Evolutionary conservation across 1,139 yeast genomes (phyloP).

Genomic region (Sugiyamaella japonica): DNA sequence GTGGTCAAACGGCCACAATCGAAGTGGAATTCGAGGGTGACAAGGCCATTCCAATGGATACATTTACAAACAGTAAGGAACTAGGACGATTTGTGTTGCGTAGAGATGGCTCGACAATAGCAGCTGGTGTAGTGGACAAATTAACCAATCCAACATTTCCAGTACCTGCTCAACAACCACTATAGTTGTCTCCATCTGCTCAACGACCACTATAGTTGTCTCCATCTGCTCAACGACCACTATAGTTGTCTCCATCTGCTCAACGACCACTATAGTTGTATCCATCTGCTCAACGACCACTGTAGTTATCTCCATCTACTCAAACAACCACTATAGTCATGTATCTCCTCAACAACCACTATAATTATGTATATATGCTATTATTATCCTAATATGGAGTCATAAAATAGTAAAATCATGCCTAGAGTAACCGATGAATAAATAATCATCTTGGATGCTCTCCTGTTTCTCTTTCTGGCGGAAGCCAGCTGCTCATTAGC

Average conservation of each 20-base stretch:
- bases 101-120: conserved; percentile 82
- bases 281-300: neutral
- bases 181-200: neutral
- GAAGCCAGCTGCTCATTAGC: conserved; percentile 74
- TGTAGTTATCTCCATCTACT: neutral
- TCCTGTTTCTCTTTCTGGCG: conserved; percentile 70
- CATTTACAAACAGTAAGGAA: conserved; percentile 57
- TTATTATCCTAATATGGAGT: conserved; percentile 48
- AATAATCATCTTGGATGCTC: conserved; percentile 67
- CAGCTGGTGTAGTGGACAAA: conserved; percentile 68
- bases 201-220: neutral
- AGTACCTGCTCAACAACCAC: neutral
- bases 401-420: conserved; percentile 60
- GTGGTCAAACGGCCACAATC: conserved; percentile 72
- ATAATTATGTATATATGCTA: neutral
- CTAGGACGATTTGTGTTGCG: conserved; percentile 83
- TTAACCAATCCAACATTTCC: neutral
- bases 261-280: neutral
- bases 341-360: neutral
- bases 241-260: neutral
- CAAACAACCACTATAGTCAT: neutral
- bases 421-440: conserved; percentile 63
- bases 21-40: conserved; percentile 61
- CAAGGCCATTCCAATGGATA: conserved; percentile 54
- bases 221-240: too few relatives aligned